A percentile compares a stretch with the other conserved stretches of the same genome.
phyloP scores from a whole-genome alignment of 2,329 filamentous ascomycete species.

The Rutstroemia sp. region DNA sequence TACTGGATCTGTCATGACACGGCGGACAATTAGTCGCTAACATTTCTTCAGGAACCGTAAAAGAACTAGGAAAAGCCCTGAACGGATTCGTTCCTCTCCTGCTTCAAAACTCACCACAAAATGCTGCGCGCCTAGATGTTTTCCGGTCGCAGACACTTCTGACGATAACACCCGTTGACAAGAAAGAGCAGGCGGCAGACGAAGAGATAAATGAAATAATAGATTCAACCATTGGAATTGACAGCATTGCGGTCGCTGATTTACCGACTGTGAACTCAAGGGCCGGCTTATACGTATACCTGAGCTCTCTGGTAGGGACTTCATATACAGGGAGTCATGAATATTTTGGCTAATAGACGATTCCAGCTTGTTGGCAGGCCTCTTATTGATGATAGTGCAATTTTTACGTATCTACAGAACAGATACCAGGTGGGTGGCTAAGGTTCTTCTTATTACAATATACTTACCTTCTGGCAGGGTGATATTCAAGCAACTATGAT shows the following conservation, averaged over 20 bases:
- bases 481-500: slow-evolving; percentile 71
- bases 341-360: slow-evolving; percentile 23
- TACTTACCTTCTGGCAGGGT: slow-evolving; percentile 42
- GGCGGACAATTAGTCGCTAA: no score
- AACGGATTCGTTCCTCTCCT: slow-evolving; percentile 48
- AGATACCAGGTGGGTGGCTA: slow-evolving; percentile 62
- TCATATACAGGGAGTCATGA: background rate
- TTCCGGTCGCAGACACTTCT: slow-evolving; percentile 52
- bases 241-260: slow-evolving; percentile 45
- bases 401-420: slow-evolving; percentile 76
- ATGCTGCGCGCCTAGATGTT: slow-evolving; percentile 41
- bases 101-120: slow-evolving; percentile 47
- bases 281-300: slow-evolving; percentile 76
- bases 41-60: slow-evolving; percentile 38
- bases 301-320: slow-evolving; percentile 67
- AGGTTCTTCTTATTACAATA: background rate
- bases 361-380: slow-evolving; percentile 70
- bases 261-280: slow-evolving; percentile 67
- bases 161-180: slow-evolving; percentile 46
- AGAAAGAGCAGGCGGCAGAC: slow-evolving; percentile 42
- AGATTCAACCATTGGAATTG: slow-evolving; percentile 43
- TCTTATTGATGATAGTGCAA: slow-evolving; percentile 68
- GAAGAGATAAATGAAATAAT: slow-evolving; percentile 50
- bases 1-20: background rate
- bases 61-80: slow-evolving; percentile 35